Conservation (phyloP, 1,284 basidiomycete genomes). For the Ceratobasidium sp. region DNA sequence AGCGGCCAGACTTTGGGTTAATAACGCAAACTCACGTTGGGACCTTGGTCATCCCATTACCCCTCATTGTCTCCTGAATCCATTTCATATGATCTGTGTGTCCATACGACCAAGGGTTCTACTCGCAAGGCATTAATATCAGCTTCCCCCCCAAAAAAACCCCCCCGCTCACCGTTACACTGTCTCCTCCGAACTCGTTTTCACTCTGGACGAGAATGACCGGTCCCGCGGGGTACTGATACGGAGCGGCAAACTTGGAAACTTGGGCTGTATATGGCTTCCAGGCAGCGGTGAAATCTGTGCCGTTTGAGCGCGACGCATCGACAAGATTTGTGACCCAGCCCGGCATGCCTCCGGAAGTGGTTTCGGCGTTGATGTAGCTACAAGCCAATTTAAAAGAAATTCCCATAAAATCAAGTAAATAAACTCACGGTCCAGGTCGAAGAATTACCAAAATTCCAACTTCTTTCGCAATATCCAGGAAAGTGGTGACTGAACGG, state of each 20-base stretch:
- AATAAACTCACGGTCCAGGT: conserved; percentile 49
- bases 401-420: too few relatives aligned
- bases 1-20: too few relatives aligned
- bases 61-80: conserved; percentile 2
- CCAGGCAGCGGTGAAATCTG: conserved; percentile 43
- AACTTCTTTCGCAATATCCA: conserved; percentile 19
- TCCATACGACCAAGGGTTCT: not conserved
- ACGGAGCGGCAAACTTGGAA: conserved; percentile 24
- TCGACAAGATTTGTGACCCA: conserved; percentile 35
- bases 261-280: conserved; percentile 35
- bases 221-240: conserved; percentile 52
- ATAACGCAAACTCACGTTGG: not conserved
- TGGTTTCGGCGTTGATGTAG: conserved; percentile 43
- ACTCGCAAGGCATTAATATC: not conserved
- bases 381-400: not conserved
- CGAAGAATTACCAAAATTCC: conserved; percentile 37
- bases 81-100: conserved; percentile 16
- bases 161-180: too few relatives aligned
- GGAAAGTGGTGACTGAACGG: conserved; percentile 21
- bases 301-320: conserved; percentile 24
- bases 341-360: conserved; percentile 43
- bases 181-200: not conserved
- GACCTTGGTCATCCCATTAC: conserved; percentile 5
- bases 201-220: conserved; percentile 34
- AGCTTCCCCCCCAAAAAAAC: too few relatives aligned